Conservation (phyloP, 768 basidiomycete genomes). For the Wakefieldia striispora region DNA sequence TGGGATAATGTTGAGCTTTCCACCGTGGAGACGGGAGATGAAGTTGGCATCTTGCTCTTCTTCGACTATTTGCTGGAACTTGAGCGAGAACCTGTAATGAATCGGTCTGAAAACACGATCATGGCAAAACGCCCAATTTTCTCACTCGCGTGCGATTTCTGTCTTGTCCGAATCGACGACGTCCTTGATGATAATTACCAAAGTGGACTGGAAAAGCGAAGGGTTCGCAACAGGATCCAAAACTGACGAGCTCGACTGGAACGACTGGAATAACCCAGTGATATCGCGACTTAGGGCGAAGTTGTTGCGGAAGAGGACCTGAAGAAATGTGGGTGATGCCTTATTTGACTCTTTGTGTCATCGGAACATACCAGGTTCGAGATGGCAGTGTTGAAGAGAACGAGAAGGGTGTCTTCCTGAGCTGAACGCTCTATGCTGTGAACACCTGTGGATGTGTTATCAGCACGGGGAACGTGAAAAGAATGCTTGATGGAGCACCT, state of each 20-base stretch:
- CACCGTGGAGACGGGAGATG: conserved; percentile 55
- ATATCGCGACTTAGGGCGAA: conserved; percentile 65
- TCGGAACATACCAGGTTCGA: conserved; percentile 52
- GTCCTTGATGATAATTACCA: conserved; percentile 68
- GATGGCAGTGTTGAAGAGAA: conserved; percentile 64
- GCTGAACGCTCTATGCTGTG: conserved; percentile 62
- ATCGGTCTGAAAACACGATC: not conserved
- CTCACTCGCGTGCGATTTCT: conserved; percentile 60
- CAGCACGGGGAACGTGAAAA: not conserved
- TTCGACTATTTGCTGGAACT: conserved; percentile 59
- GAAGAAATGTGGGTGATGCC: not conserved
- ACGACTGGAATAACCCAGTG: conserved; percentile 58
- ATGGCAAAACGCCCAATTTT: not conserved
- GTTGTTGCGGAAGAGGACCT: conserved; percentile 67
- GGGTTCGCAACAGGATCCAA: conserved; percentile 59
- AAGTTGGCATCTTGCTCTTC: conserved; percentile 61
- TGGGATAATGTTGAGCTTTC: conserved; percentile 54
- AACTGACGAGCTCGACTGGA: conserved; percentile 54
- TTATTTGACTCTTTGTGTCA: no score
- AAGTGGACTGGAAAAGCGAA: conserved; percentile 55
- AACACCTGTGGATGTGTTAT: conserved; percentile 42
- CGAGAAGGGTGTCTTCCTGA: conserved; percentile 63
- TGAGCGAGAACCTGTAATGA: conserved; percentile 46
- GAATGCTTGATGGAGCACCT: conserved; percentile 32
- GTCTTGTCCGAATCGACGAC: conserved; percentile 59